A percentile compares a stretch with the other conserved stretches of the same genome.
Evolutionary conservation across 1,284 basidiomycete species (phyloP).

Genomic region (Rhodotorula sp.): DNA sequence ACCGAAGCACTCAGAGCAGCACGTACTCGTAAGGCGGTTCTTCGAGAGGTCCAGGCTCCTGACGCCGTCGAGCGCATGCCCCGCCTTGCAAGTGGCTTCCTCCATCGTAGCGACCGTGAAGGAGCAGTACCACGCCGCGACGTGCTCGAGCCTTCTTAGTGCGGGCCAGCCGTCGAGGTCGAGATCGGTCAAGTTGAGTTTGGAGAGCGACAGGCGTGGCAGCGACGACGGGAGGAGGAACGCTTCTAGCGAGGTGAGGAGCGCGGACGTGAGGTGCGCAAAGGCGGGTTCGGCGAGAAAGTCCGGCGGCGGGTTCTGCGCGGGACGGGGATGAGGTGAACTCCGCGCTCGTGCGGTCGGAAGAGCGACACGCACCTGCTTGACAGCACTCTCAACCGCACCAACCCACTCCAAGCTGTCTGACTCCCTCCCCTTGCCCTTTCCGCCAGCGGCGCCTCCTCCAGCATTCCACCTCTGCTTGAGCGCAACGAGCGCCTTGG

Average conservation of each 20-base stretch:
- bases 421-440: conserved; percentile 12
- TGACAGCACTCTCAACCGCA: background rate
- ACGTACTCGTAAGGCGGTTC: conserved; percentile 20
- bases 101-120: background rate
- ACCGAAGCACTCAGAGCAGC: background rate
- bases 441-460: conserved; percentile 1
- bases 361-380: conserved; percentile 1
- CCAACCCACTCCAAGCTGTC: conserved; percentile 17
- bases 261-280: background rate
- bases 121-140: conserved; percentile 26
- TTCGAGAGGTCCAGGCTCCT: conserved; percentile 29
- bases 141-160: background rate
- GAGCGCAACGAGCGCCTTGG: conserved; percentile 29
- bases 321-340: background rate
- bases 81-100: background rate
- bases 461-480: conserved; percentile 22
- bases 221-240: conserved; percentile 28
- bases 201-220: conserved; percentile 22
- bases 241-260: conserved; percentile 28
- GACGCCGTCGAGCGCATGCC: conserved; percentile 6
- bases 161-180: conserved; percentile 6
- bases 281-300: background rate
- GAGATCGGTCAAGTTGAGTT: conserved; percentile 5
- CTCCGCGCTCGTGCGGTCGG: background rate
- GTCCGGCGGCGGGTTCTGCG: conserved; percentile 21